Conservation (phyloP, 164 flowering plant species). For the Hamamelis virginiana region DNA sequence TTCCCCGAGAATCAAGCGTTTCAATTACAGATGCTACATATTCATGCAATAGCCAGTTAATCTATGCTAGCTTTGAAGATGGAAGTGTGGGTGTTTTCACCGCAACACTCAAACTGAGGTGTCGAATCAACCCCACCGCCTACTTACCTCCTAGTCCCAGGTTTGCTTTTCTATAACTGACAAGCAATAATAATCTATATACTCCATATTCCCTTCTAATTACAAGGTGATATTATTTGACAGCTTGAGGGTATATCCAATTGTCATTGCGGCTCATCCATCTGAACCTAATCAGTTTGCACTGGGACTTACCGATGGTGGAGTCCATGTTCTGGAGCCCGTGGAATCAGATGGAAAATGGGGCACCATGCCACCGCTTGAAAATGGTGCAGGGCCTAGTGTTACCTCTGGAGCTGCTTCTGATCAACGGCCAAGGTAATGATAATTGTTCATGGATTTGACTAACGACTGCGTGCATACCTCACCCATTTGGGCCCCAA, state of each 20-base stretch:
- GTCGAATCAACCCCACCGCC: conserved; percentile 56
- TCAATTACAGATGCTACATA: conserved; percentile 72
- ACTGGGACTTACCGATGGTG: conserved; percentile 26
- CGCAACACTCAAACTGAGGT: conserved; percentile 51
- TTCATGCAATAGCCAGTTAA: conserved; percentile 74
- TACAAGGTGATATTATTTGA: not conserved
- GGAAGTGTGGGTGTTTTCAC: conserved; percentile 57
- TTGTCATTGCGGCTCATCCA: conserved; percentile 28
- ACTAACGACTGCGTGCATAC: not conserved
- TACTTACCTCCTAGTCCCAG: conserved; percentile 59
- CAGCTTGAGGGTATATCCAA: conserved; percentile 20
- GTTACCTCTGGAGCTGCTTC: conserved; percentile 16
- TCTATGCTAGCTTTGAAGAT: conserved; percentile 69
- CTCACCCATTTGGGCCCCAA: not conserved
- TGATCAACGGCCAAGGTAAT: conserved; percentile 14
- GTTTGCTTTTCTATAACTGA: conserved; percentile 17
- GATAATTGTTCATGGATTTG: not conserved
- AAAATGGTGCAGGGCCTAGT: conserved; percentile 16
- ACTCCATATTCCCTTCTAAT: not conserved
- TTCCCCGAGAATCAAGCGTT: conserved; percentile 44
- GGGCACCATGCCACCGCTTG: conserved; percentile 17
- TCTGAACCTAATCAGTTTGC: conserved; percentile 28
- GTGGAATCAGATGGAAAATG: conserved; percentile 28
- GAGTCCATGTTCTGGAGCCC: conserved; percentile 26
- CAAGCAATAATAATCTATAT: no score